These are phyloP conservation scores for Symmetrospora coprosmae DNA, from an alignment of 768 basidiomycete genomes.

Conservation along the genomic window DNA sequence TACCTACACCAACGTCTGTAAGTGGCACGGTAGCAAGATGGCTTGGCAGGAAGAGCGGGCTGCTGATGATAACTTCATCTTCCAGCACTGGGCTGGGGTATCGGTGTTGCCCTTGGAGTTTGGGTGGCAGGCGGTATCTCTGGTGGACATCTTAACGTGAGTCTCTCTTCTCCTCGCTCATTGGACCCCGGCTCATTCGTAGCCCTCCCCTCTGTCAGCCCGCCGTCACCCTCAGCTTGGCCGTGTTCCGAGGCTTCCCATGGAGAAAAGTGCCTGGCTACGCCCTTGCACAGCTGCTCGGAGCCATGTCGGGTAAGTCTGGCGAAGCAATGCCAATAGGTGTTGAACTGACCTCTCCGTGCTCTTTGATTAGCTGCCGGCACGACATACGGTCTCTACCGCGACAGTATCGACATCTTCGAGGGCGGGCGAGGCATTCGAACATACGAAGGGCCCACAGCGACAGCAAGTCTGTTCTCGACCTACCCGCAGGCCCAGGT, in stretches of 20 bases:
- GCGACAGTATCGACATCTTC: background rate
- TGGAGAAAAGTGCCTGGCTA: conserved; percentile 21
- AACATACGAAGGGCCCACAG: conserved; percentile 11
- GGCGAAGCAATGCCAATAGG: background rate
- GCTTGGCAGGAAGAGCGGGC: no score
- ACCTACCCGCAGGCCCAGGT: conserved; percentile 10
- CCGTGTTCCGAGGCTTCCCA: conserved; percentile 20
- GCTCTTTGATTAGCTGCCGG: background rate
- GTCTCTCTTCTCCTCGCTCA: background rate
- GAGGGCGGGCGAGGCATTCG: conserved; percentile 2
- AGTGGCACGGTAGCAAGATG: no score
- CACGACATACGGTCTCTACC: background rate
- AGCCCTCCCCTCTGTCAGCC: background rate
- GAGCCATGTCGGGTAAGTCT: background rate
- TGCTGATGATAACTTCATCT: no score
- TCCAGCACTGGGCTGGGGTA: no score
- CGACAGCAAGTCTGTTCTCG: conserved; percentile 16
- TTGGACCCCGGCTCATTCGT: background rate
- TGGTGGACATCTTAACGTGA: conserved; percentile 16
- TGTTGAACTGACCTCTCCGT: background rate
- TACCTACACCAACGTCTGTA: conserved; percentile 14
- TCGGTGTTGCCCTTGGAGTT: conserved; percentile 20
- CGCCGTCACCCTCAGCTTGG: conserved; percentile 19
- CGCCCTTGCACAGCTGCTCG: conserved; percentile 13
- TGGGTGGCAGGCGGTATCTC: conserved; percentile 24